These are phyloP conservation scores for Nepenthes alata DNA, from an alignment of 179 eudicot species.

Conservation along the genomic window DNA sequence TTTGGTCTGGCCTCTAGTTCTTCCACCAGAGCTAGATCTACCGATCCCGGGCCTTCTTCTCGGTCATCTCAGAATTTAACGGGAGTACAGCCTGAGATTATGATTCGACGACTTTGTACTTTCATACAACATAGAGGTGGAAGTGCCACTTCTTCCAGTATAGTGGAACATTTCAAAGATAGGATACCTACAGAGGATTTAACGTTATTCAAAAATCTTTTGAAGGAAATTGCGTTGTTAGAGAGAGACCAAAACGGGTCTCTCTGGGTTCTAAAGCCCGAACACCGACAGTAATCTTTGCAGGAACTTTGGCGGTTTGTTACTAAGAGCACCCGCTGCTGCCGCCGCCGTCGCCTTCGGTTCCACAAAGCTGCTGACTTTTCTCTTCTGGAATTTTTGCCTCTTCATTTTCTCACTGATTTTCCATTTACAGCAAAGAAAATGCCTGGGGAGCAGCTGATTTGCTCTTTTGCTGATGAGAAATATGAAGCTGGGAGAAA, in stretches of 20 bases:
- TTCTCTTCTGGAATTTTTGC: too few relatives aligned
- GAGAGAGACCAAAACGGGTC: conserved; percentile 58
- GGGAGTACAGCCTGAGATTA: conserved; percentile 61
- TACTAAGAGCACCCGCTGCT: too few relatives aligned
- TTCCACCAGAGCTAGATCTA: conserved; percentile 14
- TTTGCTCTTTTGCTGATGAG: too few relatives aligned
- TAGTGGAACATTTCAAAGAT: conserved; percentile 70
- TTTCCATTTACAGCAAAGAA: too few relatives aligned
- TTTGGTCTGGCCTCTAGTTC: conserved; percentile 35
- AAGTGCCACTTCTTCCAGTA: conserved; percentile 45
- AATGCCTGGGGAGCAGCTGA: conserved; percentile 1
- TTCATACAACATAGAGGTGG: conserved; percentile 74
- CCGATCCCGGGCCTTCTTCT: conserved; percentile 21
- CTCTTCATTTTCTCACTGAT: too few relatives aligned
- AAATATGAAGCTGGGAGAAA: too few relatives aligned
- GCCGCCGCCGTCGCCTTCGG: too few relatives aligned
- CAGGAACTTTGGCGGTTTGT: too few relatives aligned
- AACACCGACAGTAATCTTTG: conserved; percentile 23
- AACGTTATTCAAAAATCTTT: conserved; percentile 79
- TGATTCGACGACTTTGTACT: conserved; percentile 75
- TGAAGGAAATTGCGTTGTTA: conserved; percentile 77
- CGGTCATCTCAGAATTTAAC: conserved; percentile 29
- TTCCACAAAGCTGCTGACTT: too few relatives aligned
- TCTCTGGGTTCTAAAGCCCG: conserved; percentile 78
- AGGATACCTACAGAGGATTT: conserved; percentile 70